Percentiles rank a stretch among this genome's conserved stretches.
phyloP scores from a whole-genome alignment of 441 rosid species.

The Gossypium lobatum region DNA sequence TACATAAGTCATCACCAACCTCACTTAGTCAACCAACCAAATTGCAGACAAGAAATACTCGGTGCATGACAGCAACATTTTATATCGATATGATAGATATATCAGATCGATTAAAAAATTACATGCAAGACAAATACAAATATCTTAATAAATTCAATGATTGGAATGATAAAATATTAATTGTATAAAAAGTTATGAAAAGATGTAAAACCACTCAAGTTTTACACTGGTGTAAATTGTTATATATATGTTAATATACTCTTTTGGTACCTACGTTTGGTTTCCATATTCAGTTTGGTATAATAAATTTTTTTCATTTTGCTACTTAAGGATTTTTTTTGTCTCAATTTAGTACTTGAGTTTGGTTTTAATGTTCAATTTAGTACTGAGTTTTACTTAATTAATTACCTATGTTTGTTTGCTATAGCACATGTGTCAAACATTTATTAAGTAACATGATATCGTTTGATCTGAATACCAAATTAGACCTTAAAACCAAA shows the following conservation, averaged over 20 bases:
- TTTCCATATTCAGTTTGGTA: background rate
- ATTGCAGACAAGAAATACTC: background rate
- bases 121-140: background rate
- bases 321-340: background rate
- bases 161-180: background rate
- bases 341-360: background rate
- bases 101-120: no score
- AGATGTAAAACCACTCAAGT: background rate
- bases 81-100: no score
- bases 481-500: background rate
- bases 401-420: no score
- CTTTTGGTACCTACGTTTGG: background rate
- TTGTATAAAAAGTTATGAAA: background rate
- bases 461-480: background rate
- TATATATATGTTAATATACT: background rate
- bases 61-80: background rate
- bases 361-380: background rate
- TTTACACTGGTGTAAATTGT: background rate
- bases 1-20: background rate
- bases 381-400: no score
- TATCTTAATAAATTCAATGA: background rate
- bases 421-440: background rate
- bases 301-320: no score
- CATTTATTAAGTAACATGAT: background rate
- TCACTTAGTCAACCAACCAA: background rate